These are phyloP conservation scores for Debaryomycetaceae sp. DNA, from an alignment of 1,139 yeast species.

Conservation along the genomic window DNA sequence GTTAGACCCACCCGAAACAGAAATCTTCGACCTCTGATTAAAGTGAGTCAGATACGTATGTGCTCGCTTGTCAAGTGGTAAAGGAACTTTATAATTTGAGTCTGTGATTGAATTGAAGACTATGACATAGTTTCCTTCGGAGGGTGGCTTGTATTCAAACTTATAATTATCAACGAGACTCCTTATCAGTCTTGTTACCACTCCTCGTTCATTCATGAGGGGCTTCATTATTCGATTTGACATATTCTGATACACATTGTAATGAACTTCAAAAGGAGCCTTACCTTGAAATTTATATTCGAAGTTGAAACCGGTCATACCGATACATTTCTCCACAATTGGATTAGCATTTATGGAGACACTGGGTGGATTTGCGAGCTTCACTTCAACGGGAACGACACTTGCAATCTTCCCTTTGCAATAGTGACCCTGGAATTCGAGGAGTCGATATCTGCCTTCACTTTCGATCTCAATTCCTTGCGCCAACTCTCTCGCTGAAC, in stretches of 20 bases:
- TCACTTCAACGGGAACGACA: conserved; percentile 14
- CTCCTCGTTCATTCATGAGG: conserved; percentile 29
- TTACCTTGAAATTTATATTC: conserved; percentile 72
- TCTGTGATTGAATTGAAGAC: conserved; percentile 61
- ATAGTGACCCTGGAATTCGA: conserved; percentile 49
- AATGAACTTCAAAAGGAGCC: conserved; percentile 73
- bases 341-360: conserved; percentile 54
- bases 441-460: conserved; percentile 64
- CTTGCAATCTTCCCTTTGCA: conserved; percentile 65
- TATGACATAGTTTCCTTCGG: conserved; percentile 78
- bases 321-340: conserved; percentile 83
- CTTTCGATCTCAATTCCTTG: conserved; percentile 39
- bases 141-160: conserved; percentile 69
- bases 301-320: conserved; percentile 75
- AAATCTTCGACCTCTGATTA: conserved; percentile 44
- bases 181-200: conserved; percentile 20
- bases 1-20: conserved; percentile 12
- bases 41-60: conserved; percentile 52
- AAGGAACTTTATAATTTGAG: conserved; percentile 42
- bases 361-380: conserved; percentile 42
- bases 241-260: conserved; percentile 52
- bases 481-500: conserved; percentile 22
- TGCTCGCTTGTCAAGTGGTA: conserved; percentile 28
- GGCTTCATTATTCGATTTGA: conserved; percentile 30
- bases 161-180: conserved; percentile 26